These are phyloP conservation scores for Ogataea saltuana DNA, from an alignment of 805 yeast species.

Conservation along the genomic window DNA sequence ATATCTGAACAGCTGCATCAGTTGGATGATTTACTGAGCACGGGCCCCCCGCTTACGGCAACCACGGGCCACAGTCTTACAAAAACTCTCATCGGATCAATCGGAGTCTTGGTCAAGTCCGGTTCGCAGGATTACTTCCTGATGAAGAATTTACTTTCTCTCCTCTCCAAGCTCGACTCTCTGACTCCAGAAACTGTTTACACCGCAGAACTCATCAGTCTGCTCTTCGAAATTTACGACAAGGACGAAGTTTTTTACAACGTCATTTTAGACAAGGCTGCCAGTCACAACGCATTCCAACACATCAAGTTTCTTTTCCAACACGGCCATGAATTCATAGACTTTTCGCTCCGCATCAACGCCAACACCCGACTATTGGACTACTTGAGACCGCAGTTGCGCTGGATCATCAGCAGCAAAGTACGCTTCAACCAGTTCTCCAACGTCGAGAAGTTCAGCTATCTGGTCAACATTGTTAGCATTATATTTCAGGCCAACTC, in stretches of 20 bases:
- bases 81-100: not conserved
- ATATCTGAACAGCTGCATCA: slow-evolving; percentile 14
- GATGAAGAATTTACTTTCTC: not conserved
- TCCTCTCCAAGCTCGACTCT: not conserved
- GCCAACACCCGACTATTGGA: slow-evolving; percentile 1
- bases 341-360: not conserved
- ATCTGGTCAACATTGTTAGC: slow-evolving; percentile 16
- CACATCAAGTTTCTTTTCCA: slow-evolving; percentile 11
- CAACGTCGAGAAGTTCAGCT: slow-evolving; percentile 14
- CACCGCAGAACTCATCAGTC: slow-evolving; percentile 2
- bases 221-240: slow-evolving; percentile 12
- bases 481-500: slow-evolving; percentile 10
- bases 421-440: not conserved
- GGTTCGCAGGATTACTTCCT: not conserved
- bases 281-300: slow-evolving; percentile 4
- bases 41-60: not conserved
- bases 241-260: slow-evolving; percentile 6
- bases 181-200: not conserved
- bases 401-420: slow-evolving; percentile 12
- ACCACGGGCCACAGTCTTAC: not conserved
- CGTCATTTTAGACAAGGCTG: slow-evolving; percentile 9
- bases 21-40: no score
- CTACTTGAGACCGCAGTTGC: slow-evolving; percentile 10
- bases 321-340: slow-evolving; percentile 12
- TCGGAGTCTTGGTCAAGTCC: not conserved